Conservation (phyloP, 2,329 filamentous ascomycete genomes). For the Sporothrix phasma region DNA sequence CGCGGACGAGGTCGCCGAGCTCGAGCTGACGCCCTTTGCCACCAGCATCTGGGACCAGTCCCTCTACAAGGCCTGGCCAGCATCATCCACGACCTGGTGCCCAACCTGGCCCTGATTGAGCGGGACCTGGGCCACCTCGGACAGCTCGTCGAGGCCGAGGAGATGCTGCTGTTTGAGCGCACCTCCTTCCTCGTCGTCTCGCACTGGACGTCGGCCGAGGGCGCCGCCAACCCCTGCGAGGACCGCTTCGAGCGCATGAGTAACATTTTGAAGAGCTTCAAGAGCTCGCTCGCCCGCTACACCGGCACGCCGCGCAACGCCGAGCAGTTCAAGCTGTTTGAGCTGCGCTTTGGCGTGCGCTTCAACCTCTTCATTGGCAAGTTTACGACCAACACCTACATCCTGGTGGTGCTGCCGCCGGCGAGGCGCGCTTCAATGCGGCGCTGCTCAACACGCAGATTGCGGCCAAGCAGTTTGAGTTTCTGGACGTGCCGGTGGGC, state of each 20-base stretch:
- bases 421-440: conserved; percentile 83
- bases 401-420: conserved; percentile 88
- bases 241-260: conserved; percentile 90
- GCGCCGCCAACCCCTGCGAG: conserved; percentile 71
- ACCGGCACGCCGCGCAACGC: conserved; percentile 71
- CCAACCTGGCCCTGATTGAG: conserved; percentile 82
- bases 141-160: conserved; percentile 79
- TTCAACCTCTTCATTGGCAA: conserved; percentile 95
- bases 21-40: conserved; percentile 78
- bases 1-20: conserved; percentile 25
- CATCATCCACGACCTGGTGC: conserved; percentile 96
- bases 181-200: conserved; percentile 96
- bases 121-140: conserved; percentile 73
- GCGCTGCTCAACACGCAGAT: conserved; percentile 85
- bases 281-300: conserved; percentile 69
- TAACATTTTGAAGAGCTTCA: conserved; percentile 98
- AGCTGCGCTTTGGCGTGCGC: conserved; percentile 62
- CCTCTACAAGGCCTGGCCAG: conserved; percentile 94
- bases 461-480: conserved; percentile 70
- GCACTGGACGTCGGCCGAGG: conserved; percentile 68
- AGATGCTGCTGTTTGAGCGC: conserved; percentile 88
- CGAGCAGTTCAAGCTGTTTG: conserved; percentile 71
- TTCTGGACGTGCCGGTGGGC: conserved; percentile 45
- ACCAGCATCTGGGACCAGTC: conserved; percentile 99
- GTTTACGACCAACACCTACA: conserved; percentile 95